Conservation (phyloP, 2,329 filamentous ascomycete genomes). For the Tolypocladium paradoxum region DNA sequence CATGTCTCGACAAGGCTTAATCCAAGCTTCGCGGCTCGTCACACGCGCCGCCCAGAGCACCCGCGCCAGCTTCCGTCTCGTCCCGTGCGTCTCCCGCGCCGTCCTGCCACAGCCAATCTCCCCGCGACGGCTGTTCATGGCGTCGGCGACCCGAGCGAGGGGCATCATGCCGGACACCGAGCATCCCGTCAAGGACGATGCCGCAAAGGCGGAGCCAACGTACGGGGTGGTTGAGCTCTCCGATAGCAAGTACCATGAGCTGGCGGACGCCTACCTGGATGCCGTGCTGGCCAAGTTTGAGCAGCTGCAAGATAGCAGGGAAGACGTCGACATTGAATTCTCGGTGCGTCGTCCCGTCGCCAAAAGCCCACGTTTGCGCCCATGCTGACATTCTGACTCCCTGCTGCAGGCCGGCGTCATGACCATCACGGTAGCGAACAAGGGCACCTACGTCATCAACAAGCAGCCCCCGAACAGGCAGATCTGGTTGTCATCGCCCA, state of each 20-base stretch:
- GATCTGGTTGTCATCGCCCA: slow-evolving; percentile 90
- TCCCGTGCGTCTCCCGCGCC: slow-evolving; percentile 3
- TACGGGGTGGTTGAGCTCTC: slow-evolving; percentile 52
- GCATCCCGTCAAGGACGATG: slow-evolving; percentile 37
- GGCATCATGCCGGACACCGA: slow-evolving; percentile 51
- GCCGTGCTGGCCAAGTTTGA: slow-evolving; percentile 51
- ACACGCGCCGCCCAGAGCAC: slow-evolving; percentile 19
- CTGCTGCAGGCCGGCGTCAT: slow-evolving; percentile 67
- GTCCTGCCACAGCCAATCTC: not conserved
- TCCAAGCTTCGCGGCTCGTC: slow-evolving; percentile 27
- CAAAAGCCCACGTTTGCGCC: not conserved
- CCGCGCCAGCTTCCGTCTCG: slow-evolving; percentile 12
- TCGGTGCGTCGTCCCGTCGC: slow-evolving; percentile 49
- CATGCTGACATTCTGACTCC: slow-evolving; percentile 1
- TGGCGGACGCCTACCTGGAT: slow-evolving; percentile 66
- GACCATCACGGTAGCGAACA: slow-evolving; percentile 56
- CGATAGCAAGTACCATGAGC: slow-evolving; percentile 62
- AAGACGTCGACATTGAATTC: slow-evolving; percentile 81
- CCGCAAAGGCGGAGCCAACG: slow-evolving; percentile 24
- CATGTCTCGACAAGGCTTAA: slow-evolving; percentile 22
- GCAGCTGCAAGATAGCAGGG: slow-evolving; percentile 57
- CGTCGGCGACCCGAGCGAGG: slow-evolving; percentile 20
- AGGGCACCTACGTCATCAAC: slow-evolving; percentile 88
- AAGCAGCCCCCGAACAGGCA: slow-evolving; percentile 97
- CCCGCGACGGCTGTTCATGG: slow-evolving; percentile 18